Percentiles rank a stretch among this genome's conserved stretches.
phyloP scores from a whole-genome alignment of 495 filamentous ascomycete species.

The Saxophila tyrrhenica region DNA sequence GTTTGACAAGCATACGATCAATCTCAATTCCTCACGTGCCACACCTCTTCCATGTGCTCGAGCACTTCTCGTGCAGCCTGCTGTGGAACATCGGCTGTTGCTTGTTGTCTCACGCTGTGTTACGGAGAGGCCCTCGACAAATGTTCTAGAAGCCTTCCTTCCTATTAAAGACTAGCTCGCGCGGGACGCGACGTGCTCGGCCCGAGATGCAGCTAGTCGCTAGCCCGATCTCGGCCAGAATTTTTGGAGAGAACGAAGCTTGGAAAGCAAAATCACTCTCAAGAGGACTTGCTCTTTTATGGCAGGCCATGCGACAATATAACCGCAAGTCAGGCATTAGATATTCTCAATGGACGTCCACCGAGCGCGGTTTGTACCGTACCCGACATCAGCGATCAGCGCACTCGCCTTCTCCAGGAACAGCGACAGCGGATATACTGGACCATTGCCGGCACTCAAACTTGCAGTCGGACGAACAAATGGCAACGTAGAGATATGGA shows the following conservation, averaged over 20 bases:
- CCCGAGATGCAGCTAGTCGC: background rate
- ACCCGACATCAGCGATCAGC: constrained; percentile 85
- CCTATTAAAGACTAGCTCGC: background rate
- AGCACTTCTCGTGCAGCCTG: background rate
- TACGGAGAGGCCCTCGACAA: too few relatives aligned
- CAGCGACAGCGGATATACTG: constrained; percentile 39
- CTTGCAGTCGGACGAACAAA: constrained; percentile 88
- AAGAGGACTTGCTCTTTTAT: background rate
- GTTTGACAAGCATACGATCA: background rate
- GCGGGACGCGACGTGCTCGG: too few relatives aligned
- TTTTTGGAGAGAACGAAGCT: background rate
- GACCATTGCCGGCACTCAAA: constrained; percentile 45
- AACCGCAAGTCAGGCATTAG: background rate
- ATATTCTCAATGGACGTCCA: constrained; percentile 71
- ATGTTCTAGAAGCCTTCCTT: too few relatives aligned
- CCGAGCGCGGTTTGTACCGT: constrained; percentile 93
- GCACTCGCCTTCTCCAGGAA: constrained; percentile 86
- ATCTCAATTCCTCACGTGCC: background rate
- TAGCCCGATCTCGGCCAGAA: background rate
- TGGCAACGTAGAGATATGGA: constrained; percentile 98
- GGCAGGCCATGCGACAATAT: background rate
- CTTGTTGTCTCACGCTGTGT: too few relatives aligned
- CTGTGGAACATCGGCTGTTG: background rate
- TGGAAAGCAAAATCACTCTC: background rate
- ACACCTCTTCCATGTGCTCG: background rate